These are phyloP conservation scores for Linderniella brevidens DNA, from an alignment of 257 asterid genomes.

Conservation along the genomic window DNA sequence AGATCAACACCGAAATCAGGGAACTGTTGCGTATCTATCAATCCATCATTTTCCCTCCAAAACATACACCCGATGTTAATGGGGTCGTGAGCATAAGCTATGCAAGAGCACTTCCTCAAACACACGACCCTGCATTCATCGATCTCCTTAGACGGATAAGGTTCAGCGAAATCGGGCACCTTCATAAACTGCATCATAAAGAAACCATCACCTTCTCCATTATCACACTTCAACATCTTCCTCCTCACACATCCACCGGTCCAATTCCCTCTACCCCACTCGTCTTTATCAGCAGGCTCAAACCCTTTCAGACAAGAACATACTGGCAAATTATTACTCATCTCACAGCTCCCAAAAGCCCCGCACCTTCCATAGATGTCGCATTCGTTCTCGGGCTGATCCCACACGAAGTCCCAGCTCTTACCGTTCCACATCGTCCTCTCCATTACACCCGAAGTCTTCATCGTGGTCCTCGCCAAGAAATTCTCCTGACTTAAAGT, in stretches of 20 bases:
- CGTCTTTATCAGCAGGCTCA: conserved; percentile 18
- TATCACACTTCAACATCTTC: conserved; percentile 20
- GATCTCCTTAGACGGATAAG: conserved; percentile 13
- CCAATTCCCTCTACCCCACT: conserved; percentile 43
- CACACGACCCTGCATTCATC: conserved; percentile 25
- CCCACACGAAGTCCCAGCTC: neutral
- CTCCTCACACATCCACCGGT: conserved; percentile 37
- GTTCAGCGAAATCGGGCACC: conserved; percentile 19
- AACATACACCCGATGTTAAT: conserved; percentile 33
- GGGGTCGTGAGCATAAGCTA: conserved; percentile 24
- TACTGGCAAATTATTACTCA: conserved; percentile 14
- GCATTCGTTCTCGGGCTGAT: conserved; percentile 12
- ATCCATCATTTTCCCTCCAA: conserved; percentile 15
- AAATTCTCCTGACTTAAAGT: neutral
- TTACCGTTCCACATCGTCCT: conserved; percentile 6
- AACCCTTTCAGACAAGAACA: conserved; percentile 47
- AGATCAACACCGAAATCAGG: conserved; percentile 20
- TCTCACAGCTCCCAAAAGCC: conserved; percentile 31
- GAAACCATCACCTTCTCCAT: conserved; percentile 24
- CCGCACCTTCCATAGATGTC: conserved; percentile 27
- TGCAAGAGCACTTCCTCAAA: conserved; percentile 30
- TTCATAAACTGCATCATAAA: conserved; percentile 20
- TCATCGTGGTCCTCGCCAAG: neutral
- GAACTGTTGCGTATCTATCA: conserved; percentile 28
- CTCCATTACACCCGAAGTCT: neutral